These are phyloP conservation scores for Cucumis melo DNA, from an alignment of 306 rosid species.

Conservation along the genomic window DNA sequence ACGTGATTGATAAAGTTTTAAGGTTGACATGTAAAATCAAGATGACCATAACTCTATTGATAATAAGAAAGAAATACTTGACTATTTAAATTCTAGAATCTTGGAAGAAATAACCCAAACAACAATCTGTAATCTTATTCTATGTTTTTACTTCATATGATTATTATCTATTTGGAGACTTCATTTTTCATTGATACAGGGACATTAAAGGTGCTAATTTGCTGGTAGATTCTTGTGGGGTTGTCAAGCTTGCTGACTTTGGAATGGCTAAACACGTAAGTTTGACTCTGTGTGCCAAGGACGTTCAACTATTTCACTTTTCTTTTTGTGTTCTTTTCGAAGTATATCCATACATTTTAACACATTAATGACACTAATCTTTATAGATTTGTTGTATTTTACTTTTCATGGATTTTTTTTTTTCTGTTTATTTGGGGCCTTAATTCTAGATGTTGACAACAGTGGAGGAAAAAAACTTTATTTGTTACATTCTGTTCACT, in stretches of 20 bases:
- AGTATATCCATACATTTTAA: background rate
- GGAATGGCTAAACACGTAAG: slow-evolving; percentile 98
- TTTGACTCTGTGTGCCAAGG: slow-evolving; percentile 3
- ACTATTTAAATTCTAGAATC: background rate
- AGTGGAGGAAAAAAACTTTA: background rate
- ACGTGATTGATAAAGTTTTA: background rate
- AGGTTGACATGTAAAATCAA: background rate
- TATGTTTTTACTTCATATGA: background rate
- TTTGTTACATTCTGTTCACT: background rate
- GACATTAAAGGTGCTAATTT: slow-evolving; percentile 96
- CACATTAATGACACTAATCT: background rate
- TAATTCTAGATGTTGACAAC: background rate
- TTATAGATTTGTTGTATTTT: background rate
- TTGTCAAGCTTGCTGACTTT: slow-evolving; percentile 94
- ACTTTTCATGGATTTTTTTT: background rate
- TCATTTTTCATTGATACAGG: slow-evolving; percentile 23
- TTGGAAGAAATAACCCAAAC: background rate
- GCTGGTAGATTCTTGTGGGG: slow-evolving; percentile 89
- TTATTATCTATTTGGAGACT: background rate
- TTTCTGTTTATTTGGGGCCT: background rate
- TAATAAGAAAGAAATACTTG: background rate
- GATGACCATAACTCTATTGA: background rate
- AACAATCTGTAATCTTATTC: background rate
- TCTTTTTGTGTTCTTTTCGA: background rate
- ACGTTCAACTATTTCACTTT: background rate